Evolutionary conservation across 2,329 filamentous ascomycete species (phyloP), one percentile per base, ranked within the genome.

Genomic region (Hypoxylon sp.): DNA sequence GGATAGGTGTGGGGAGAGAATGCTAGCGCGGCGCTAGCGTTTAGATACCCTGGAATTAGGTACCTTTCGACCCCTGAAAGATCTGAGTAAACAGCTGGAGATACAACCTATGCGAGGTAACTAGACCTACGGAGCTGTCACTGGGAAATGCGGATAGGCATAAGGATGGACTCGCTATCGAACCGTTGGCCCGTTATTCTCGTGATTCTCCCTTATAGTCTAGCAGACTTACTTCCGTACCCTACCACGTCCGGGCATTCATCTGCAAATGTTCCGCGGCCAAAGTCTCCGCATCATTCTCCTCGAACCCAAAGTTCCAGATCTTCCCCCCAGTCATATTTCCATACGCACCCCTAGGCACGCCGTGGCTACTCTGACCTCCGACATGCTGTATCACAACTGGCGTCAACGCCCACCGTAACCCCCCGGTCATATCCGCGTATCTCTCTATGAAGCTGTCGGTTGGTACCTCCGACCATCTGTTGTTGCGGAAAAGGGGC

Each of bases 301-400:
- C 54, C 62, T 77, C 76, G 17, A 77, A 77, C 2, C 58, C 58
- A n/a, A 53, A 66, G 31, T 66, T 62, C 58, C 57, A 66, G 11
- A 27, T 27, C 51, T 51, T 68, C 68, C 33, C 75, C 69, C 61
- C 14, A 27, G 54, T 57, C 73, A 73, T 17, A 22, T 50, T 51
- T 31, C 57, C 64, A 27, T 61, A 58, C 65, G 59, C 44, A 56
- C 57, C 10, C 64, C 68, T 35, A 54, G 30, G 46, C 10, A 40
- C 74, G 6, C 70, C 71, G 49, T 77, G 75, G 11, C 71, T 72
- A 40, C 76, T 77, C 49, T 72, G 68, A 2, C 74, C 74, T 2
- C 76, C 75, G 1, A 77, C 66, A 54, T 77, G 76, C 57, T 77
- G 76, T 55, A 77, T 74, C 31, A 77, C 64, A 6, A 76, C 74